Base-by-base conservation (phyloP, 192 early-diverging fungal genomes). In the Podila epicladia region DNA sequence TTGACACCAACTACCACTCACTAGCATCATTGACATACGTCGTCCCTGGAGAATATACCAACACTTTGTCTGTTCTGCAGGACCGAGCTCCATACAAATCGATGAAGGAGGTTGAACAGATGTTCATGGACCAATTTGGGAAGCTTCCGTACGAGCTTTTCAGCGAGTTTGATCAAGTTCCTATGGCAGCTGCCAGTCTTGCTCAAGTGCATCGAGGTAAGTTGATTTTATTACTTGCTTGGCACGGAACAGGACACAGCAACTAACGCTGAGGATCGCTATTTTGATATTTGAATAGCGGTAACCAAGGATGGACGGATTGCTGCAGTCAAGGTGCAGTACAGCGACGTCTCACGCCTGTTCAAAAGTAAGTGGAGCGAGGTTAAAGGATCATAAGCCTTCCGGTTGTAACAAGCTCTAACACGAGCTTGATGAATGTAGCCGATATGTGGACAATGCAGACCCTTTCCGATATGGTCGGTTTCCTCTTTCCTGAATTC, bases 381-480 rank as follows among this genome's bases (percentile, higher is more conserved):
- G 28, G 9, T 55, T 5, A 53, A 53, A 24, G 53, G 53, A 55
- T 7, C 4, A 24, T 9, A 26, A 1, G 24, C 5, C 53, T 26
- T 24, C 9, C 2, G 17, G 24, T 1, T 12, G 24, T 2, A 55
- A 32, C 31, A 28, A 26, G 19, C 22, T 35, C 26, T 61, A 33
- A 33, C 17, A 61, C 9, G 19, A 19, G 2, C 41, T 17, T 45
- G 12, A n/a, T n/a, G n/a, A 11, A 22, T 31, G 0, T 80, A 80
- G 83, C 79, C 26, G 86, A 87, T 26, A 72, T 87, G 48, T 85
- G 83, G 86, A 83, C 82, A 20, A 83, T 87, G 84, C 65, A 84
- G 61, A 80, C 86, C 12, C 82, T 87, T 35, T 85, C 86, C 4
- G 61, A 82, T 48, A 64, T 87, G 66, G 74, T 83, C 24, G 77